Evolutionary conservation across 768 basidiomycete species (phyloP).

Genomic region (Suillus tomentosus): DNA sequence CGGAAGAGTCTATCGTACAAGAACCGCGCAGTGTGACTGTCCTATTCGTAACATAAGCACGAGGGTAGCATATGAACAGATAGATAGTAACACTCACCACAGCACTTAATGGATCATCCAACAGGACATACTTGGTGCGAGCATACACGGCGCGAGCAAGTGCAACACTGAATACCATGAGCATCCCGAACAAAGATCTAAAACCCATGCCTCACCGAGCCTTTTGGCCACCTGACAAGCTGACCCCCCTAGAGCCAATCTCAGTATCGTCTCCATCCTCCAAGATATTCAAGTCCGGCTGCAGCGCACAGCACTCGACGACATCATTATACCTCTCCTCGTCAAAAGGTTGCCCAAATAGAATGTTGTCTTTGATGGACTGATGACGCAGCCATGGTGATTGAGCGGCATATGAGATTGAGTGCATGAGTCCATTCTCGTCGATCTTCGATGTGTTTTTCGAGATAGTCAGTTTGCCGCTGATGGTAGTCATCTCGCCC

Average conservation of each 20-base stretch:
- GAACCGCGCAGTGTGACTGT: slow-evolving; percentile 67
- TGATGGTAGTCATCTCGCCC: slow-evolving; percentile 40
- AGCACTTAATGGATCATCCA: slow-evolving; percentile 83
- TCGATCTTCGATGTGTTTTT: slow-evolving; percentile 57
- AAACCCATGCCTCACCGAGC: slow-evolving; percentile 51
- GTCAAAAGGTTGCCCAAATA: slow-evolving; percentile 72
- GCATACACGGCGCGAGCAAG: slow-evolving; percentile 84
- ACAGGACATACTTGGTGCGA: slow-evolving; percentile 63
- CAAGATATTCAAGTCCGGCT: slow-evolving; percentile 77
- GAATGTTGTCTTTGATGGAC: slow-evolving; percentile 79
- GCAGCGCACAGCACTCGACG: slow-evolving; percentile 82
- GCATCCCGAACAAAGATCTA: not conserved
- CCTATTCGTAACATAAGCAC: slow-evolving; percentile 38
- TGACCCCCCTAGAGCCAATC: slow-evolving; percentile 74
- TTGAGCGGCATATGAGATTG: slow-evolving; percentile 75
- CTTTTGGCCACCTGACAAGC: slow-evolving; percentile 82
- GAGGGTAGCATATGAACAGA: not conserved
- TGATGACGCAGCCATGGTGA: slow-evolving; percentile 70
- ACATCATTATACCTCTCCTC: slow-evolving; percentile 75
- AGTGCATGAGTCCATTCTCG: slow-evolving; percentile 57
- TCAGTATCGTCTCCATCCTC: slow-evolving; percentile 88
- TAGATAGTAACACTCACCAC: slow-evolving; percentile 51
- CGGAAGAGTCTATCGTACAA: slow-evolving; percentile 64
- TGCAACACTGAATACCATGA: slow-evolving; percentile 56
- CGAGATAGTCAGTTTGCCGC: slow-evolving; percentile 42